phyloP scores from a whole-genome alignment of 768 basidiomycete species.

The Nidula microcarpa region DNA sequence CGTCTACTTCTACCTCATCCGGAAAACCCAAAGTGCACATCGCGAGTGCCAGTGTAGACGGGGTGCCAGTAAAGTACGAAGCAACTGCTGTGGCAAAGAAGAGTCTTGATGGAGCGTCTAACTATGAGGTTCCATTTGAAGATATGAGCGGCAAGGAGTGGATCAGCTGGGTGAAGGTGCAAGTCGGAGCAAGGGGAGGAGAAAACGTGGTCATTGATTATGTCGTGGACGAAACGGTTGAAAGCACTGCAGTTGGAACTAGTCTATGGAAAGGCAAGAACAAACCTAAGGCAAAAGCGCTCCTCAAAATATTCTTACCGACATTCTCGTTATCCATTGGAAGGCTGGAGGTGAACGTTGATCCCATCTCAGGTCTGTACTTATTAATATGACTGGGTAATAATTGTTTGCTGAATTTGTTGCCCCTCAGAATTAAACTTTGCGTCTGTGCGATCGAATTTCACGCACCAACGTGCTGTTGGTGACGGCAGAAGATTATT shows the following conservation, averaged over 20 bases:
- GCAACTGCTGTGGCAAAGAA: constrained; percentile 37
- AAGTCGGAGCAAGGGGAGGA: constrained; percentile 47
- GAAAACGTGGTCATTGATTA: constrained; percentile 63
- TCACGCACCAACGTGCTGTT: constrained; percentile 44
- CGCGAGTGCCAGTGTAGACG: constrained; percentile 59
- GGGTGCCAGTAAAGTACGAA: constrained; percentile 61
- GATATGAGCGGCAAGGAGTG: constrained; percentile 55
- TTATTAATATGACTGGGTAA: not conserved
- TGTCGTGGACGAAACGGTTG: constrained; percentile 39
- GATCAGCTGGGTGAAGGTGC: constrained; percentile 64
- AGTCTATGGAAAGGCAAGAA: constrained; percentile 33
- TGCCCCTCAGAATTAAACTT: no score
- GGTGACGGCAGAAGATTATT: constrained; percentile 43
- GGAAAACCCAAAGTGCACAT: constrained; percentile 47
- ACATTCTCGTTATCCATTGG: constrained; percentile 72
- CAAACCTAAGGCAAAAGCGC: constrained; percentile 20
- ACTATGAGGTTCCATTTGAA: constrained; percentile 41
- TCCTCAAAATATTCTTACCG: constrained; percentile 56
- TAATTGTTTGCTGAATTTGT: no score
- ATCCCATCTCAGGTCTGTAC: constrained; percentile 37
- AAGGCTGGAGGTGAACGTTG: constrained; percentile 59
- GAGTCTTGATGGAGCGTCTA: constrained; percentile 25
- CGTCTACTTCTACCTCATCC: not conserved
- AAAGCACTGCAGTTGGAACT: constrained; percentile 4
- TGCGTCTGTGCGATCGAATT: constrained; percentile 48